Base-by-base conservation (phyloP, 2,329 filamentous ascomycete species). In the Fusarium lyarnte region DNA sequence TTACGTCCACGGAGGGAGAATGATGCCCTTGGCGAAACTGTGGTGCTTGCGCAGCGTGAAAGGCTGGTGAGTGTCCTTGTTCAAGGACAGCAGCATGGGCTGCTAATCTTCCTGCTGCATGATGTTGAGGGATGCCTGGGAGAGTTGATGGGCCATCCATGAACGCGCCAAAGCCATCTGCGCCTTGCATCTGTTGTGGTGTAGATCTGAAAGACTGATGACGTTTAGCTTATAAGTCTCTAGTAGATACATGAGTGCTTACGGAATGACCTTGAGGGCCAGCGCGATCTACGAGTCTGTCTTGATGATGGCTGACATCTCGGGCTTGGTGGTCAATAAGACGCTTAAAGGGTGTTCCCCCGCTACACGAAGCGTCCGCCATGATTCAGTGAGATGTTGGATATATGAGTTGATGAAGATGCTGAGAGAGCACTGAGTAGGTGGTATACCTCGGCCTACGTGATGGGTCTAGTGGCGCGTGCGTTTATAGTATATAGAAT, bases 361-460 rank as follows among this genome's bases (percentile, higher is more conserved):
- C 83, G 67, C 82, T 83, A 69, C 84, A 85, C 14, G 83, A 82
- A 61, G 79, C 79, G 58, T 84, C 82, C 41, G 82, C 79, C 83
- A 85, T 85, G 59, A 31, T 53, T 58, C 21, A 29, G 29, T 52
- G 25, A 49, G 23, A 33, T 43, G 42, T 17, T 49, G 27, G 36
- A n/a, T 33, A 25, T 29, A 55, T 42, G 42, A 33, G 36, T 52
- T 35, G 33, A 39, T 52, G 31, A 51, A 72, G 63, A 61, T 31
- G 19, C 25, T 45, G 53, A 27, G 47, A 63, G 23, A 41, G 49
- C 23, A 51, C 9, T 21, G n/a, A 38, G 47, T 43, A 54, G 58
- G 51, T 41, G 52, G 64, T 54, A 57, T 73, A 57, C 74, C 74
- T 76, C 63, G 73, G 74, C 54, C 46, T 46, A 58, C 41, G 63